These are phyloP conservation scores for Heritiera littoralis DNA, from an alignment of 345 rosid species.

Conservation along the genomic window DNA sequence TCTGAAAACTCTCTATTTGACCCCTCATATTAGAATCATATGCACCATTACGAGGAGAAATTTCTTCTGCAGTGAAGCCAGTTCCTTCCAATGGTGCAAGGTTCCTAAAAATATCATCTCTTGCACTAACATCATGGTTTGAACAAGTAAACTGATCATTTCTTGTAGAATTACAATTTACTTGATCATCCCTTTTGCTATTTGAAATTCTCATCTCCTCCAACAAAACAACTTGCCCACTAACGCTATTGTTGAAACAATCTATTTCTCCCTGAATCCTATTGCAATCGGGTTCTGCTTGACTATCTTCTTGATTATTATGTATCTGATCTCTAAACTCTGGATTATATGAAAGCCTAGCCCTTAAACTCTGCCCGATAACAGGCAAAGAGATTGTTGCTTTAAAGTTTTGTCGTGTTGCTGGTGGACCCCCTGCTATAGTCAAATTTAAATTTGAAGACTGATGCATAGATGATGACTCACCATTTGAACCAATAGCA, in stretches of 20 bases:
- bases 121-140: constrained; percentile 25
- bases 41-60: constrained; percentile 19
- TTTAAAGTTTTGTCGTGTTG: constrained; percentile 82
- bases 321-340: constrained; percentile 47
- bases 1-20: constrained; percentile 18
- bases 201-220: constrained; percentile 28
- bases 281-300: constrained; percentile 29
- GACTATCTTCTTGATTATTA: constrained; percentile 34
- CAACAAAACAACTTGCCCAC: constrained; percentile 31
- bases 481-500: constrained; percentile 25
- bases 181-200: constrained; percentile 24
- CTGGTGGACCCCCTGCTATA: constrained; percentile 94
- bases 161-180: constrained; percentile 27
- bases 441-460: constrained; percentile 57
- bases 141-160: constrained; percentile 27
- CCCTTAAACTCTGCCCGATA: constrained; percentile 74
- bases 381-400: constrained; percentile 81
- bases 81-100: constrained; percentile 28
- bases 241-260: constrained; percentile 14
- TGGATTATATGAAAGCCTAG: constrained; percentile 62
- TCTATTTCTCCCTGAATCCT: constrained; percentile 21
- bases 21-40: constrained; percentile 18
- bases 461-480: constrained; percentile 28
- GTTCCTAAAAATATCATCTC: constrained; percentile 25
- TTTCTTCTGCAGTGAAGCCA: constrained; percentile 18